These are phyloP conservation scores for Xanthoceras sorbifolium DNA, from an alignment of 345 rosid genomes.

Conservation along the genomic window DNA sequence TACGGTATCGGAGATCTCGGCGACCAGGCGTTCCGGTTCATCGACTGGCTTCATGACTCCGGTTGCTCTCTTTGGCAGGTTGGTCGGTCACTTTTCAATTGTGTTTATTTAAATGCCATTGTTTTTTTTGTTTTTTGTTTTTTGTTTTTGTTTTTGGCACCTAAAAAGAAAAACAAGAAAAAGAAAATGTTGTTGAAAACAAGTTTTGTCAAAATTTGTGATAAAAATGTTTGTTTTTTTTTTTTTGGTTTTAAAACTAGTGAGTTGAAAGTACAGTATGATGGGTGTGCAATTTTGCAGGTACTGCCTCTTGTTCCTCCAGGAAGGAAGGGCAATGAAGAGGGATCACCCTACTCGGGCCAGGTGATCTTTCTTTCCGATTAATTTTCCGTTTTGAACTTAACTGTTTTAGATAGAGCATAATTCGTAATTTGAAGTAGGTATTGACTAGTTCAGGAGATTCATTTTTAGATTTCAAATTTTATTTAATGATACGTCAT, in stretches of 20 bases:
- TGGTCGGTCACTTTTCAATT: background rate
- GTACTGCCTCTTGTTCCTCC: constrained; percentile 98
- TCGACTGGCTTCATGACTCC: constrained; percentile 85
- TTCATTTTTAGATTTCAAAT: too few species aligned
- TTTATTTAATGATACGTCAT: background rate
- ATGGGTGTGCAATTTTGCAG: constrained; percentile 35
- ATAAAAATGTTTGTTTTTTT: background rate
- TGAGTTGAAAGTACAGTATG: background rate
- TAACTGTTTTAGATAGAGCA: background rate
- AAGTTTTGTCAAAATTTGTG: background rate
- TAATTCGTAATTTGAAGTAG: background rate
- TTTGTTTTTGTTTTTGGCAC: background rate
- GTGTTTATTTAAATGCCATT: background rate
- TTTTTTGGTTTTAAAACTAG: too few species aligned
- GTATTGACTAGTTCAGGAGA: too few species aligned
- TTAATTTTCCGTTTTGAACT: background rate
- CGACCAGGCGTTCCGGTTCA: constrained; percentile 65
- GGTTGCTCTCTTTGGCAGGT: constrained; percentile 98
- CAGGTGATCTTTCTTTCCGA: constrained; percentile 46
- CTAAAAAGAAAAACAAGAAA: too few species aligned
- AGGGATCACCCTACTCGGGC: constrained; percentile 91
- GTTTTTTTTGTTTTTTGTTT: too few species aligned
- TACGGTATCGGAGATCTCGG: constrained; percentile 93
- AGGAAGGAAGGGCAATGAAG: constrained; percentile 55
- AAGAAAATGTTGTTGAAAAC: background rate